Conservation (phyloP, 2,329 filamentous ascomycete species). For the Aspergillus sp. region DNA sequence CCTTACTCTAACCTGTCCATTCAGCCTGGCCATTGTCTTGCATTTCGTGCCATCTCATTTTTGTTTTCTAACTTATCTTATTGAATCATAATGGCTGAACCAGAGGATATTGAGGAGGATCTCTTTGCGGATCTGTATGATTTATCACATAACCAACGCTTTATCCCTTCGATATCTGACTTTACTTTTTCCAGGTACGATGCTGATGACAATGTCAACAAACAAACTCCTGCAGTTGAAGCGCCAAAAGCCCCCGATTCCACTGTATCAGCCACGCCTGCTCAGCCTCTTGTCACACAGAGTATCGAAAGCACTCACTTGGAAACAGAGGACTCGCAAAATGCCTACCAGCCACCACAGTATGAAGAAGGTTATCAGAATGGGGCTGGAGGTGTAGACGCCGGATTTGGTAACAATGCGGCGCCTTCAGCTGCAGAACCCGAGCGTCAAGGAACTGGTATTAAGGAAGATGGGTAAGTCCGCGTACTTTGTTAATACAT, state of each 20-base stretch:
- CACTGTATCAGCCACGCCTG: slow-evolving; percentile 24
- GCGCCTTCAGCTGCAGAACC: slow-evolving; percentile 21
- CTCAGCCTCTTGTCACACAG: slow-evolving; percentile 28
- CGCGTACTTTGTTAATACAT: not conserved
- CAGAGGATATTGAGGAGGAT: slow-evolving; percentile 83
- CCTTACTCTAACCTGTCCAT: not conserved
- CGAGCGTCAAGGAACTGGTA: slow-evolving; percentile 42
- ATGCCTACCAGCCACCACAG: slow-evolving; percentile 15
- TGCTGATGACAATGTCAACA: slow-evolving; percentile 54
- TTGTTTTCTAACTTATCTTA: not conserved
- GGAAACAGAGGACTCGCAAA: slow-evolving; percentile 15
- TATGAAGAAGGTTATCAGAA: slow-evolving; percentile 22
- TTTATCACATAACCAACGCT: not conserved
- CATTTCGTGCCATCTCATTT: not conserved
- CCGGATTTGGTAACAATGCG: slow-evolving; percentile 14
- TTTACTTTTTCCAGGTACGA: slow-evolving; percentile 52
- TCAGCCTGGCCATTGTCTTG: not conserved
- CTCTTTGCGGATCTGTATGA: slow-evolving; percentile 91
- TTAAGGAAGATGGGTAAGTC: slow-evolving; percentile 94
- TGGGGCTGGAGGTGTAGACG: slow-evolving; percentile 20
- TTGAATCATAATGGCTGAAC: slow-evolving; percentile 64
- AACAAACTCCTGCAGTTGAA: slow-evolving; percentile 22
- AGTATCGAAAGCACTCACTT: slow-evolving; percentile 26
- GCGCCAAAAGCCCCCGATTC: slow-evolving; percentile 35
- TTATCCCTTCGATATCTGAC: slow-evolving; percentile 5